Percentiles rank a stretch among this genome's conserved stretches.
Evolutionary conservation across 805 yeast genomes (phyloP).

Genomic region (Pichia cephalocereana): DNA sequence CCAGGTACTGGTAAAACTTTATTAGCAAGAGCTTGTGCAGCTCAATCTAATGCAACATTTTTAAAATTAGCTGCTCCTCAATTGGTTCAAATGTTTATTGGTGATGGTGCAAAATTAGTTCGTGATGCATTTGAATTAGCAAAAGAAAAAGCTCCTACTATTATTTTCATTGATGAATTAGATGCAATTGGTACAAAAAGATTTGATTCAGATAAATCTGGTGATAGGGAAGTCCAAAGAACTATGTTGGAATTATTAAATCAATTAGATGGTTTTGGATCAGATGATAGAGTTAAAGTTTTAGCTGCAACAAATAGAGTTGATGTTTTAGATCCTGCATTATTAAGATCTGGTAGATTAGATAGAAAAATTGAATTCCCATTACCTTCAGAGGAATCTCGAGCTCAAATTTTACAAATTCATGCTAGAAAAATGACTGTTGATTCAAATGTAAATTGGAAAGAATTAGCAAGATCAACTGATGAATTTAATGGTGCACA

Average conservation of each 20-base stretch:
- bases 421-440: conserved; percentile 96
- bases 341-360: conserved; percentile 92
- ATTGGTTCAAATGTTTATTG: conserved; percentile 95
- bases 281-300: conserved; percentile 95
- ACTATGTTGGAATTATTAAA: conserved; percentile 97
- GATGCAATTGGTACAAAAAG: conserved; percentile 99
- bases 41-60: conserved; percentile 96
- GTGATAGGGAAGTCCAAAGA: conserved; percentile 98
- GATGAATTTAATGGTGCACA: conserved; percentile 99
- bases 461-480: conserved; percentile 94
- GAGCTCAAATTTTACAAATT: conserved; percentile 93
- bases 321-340: conserved; percentile 97
- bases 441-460: conserved; percentile 90
- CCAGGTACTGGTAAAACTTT: conserved; percentile 99
- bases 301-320: conserved; percentile 98
- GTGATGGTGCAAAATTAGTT: conserved; percentile 97
- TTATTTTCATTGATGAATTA: conserved; percentile 93
- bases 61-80: conserved; percentile 96
- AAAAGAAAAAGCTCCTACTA: conserved; percentile 96
- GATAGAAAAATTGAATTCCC: conserved; percentile 99
- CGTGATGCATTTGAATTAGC: conserved; percentile 97
- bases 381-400: conserved; percentile 92
- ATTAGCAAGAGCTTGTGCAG: conserved; percentile 97
- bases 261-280: conserved; percentile 96
- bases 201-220: conserved; percentile 93